A percentile compares a stretch with the other conserved stretches of the same genome.
phyloP scores from a whole-genome alignment of 2,329 filamentous ascomycete species.

The Nemania sp. region DNA sequence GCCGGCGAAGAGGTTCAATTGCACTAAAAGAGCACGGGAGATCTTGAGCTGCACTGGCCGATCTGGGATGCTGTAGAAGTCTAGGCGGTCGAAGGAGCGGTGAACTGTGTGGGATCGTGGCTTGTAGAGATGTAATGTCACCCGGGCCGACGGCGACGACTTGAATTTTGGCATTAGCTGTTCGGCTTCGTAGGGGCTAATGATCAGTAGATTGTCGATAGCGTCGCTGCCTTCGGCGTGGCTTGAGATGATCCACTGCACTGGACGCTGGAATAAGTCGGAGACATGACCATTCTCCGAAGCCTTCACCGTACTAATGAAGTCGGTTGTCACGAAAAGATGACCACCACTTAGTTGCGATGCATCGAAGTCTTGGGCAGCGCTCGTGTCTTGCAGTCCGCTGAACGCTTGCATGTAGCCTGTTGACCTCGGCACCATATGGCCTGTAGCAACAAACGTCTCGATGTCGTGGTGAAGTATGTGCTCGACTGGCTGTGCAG shows the following conservation, averaged over 20 bases:
- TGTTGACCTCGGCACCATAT: not conserved
- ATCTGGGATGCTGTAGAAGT: constrained; percentile 28
- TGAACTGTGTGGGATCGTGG: constrained; percentile 22
- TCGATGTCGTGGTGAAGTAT: constrained; percentile 9
- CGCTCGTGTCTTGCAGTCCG: constrained; percentile 4
- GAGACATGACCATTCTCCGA: not conserved
- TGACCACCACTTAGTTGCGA: constrained; percentile 1
- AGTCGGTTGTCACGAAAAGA: constrained; percentile 19
- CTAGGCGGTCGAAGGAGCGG: constrained; percentile 22
- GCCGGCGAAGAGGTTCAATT: constrained; percentile 69
- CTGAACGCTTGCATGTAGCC: constrained; percentile 20
- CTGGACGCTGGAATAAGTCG: constrained; percentile 13
- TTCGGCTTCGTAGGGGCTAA: constrained; percentile 35
- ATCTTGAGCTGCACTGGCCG: constrained; percentile 5
- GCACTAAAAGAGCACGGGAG: constrained; percentile 29
- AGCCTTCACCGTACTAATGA: constrained; percentile 7
- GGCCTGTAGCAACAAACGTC: constrained; percentile 7
- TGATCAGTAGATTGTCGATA: constrained; percentile 43
- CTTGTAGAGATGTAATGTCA: constrained; percentile 31
- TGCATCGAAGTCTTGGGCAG: not conserved
- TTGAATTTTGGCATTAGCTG: constrained; percentile 22
- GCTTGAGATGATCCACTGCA: constrained; percentile 18
- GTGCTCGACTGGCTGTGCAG: constrained; percentile 8
- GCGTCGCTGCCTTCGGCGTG: not conserved
- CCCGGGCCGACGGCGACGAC: constrained; percentile 3